A percentile compares a stretch with the other conserved stretches of the same genome.
phyloP scores from a whole-genome alignment of 2,329 filamentous ascomycete genomes.

The Pezicula radicicola region DNA sequence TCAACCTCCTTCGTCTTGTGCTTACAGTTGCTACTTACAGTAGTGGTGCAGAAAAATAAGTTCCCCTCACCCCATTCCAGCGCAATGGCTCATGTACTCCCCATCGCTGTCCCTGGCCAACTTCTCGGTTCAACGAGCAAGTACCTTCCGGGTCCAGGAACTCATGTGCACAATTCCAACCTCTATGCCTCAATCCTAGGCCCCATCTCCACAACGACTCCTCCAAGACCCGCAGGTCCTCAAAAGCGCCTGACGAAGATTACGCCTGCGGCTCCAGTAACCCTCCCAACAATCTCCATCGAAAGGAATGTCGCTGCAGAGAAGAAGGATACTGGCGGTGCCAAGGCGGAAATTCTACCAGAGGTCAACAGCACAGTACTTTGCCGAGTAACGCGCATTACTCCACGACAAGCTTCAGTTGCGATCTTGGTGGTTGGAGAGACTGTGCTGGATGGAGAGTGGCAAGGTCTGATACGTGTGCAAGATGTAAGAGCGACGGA shows the following conservation, averaged over 20 bases:
- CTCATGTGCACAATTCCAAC: slow-evolving; percentile 72
- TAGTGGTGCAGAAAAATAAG: background rate
- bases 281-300: slow-evolving; percentile 54
- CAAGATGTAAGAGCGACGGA: slow-evolving; percentile 95
- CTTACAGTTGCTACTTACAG: background rate
- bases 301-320: slow-evolving; percentile 25
- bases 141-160: slow-evolving; percentile 76
- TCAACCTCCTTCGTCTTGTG: slow-evolving; percentile 5
- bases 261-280: slow-evolving; percentile 38
- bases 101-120: slow-evolving; percentile 76
- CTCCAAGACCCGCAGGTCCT: slow-evolving; percentile 39
- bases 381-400: slow-evolving; percentile 80
- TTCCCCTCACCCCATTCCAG: background rate
- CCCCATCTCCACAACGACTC: slow-evolving; percentile 52
- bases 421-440: slow-evolving; percentile 81
- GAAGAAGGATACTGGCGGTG: slow-evolving; percentile 18
- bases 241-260: slow-evolving; percentile 59
- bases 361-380: slow-evolving; percentile 79
- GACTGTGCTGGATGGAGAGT: slow-evolving; percentile 71
- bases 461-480: slow-evolving; percentile 79
- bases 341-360: slow-evolving; percentile 72
- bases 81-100: slow-evolving; percentile 17
- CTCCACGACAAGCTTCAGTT: slow-evolving; percentile 79
- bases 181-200: slow-evolving; percentile 84
- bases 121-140: slow-evolving; percentile 65